phyloP scores from a whole-genome alignment of 177 flowering plant species.

The Tripterygium wilfordii region DNA sequence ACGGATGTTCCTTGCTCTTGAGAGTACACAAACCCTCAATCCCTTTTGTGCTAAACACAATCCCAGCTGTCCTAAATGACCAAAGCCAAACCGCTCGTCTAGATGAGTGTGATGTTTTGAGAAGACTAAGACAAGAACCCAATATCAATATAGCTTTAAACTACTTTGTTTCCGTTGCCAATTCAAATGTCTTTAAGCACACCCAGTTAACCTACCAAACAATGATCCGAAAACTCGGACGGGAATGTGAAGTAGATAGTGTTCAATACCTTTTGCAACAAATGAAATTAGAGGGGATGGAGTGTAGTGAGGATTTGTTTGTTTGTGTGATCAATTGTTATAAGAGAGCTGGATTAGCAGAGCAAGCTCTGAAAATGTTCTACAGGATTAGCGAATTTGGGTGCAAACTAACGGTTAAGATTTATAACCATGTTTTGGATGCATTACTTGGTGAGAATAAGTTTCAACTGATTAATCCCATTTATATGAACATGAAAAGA shows the following conservation, averaged over 20 bases:
- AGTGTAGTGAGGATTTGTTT: slow-evolving; percentile 59
- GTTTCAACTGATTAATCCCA: slow-evolving; percentile 64
- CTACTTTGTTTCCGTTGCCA: slow-evolving; percentile 54
- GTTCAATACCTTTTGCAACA: slow-evolving; percentile 76
- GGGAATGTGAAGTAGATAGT: slow-evolving; percentile 40
- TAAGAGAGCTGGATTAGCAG: slow-evolving; percentile 38
- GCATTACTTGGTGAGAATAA: slow-evolving; percentile 62
- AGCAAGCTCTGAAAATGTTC: slow-evolving; percentile 70
- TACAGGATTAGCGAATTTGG: slow-evolving; percentile 72
- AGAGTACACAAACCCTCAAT: slow-evolving; percentile 44
- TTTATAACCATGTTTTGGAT: slow-evolving; percentile 83
- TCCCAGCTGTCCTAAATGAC: slow-evolving; percentile 14
- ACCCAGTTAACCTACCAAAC: slow-evolving; percentile 53
- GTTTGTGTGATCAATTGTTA: slow-evolving; percentile 49
- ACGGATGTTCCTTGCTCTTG: slow-evolving; percentile 51
- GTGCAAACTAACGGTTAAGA: slow-evolving; percentile 59
- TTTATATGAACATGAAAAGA: slow-evolving; percentile 70
- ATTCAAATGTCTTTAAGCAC: slow-evolving; percentile 55
- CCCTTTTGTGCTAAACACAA: slow-evolving; percentile 54
- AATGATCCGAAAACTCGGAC: slow-evolving; percentile 69
- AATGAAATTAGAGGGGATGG: slow-evolving; percentile 70
- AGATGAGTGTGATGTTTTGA: slow-evolving; percentile 43
- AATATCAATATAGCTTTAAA: slow-evolving; percentile 47
- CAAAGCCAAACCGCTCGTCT: slow-evolving; percentile 9
- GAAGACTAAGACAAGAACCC: slow-evolving; percentile 34